Evolutionary conservation across 192 early-diverging fungal genomes (phyloP).

Genomic region (Allomyces javanicus): DNA sequence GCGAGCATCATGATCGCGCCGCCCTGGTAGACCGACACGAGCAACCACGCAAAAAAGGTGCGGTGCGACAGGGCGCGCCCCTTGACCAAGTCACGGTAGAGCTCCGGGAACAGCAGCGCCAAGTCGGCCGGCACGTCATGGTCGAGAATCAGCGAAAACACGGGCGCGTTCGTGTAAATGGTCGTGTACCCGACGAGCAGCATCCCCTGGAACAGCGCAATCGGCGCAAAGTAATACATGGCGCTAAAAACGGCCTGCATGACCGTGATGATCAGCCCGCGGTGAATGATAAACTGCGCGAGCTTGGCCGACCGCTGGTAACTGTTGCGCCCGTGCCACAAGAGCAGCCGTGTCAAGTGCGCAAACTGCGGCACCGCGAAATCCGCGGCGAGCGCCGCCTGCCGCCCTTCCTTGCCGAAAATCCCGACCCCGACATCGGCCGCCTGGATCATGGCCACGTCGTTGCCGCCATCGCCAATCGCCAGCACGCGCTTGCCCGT

Average conservation of each 20-base stretch:
- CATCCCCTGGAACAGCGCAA: slow-evolving; percentile 79
- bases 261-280: slow-evolving; percentile 88
- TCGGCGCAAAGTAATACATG: slow-evolving; percentile 92
- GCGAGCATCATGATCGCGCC: slow-evolving; percentile 88
- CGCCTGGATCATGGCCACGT: slow-evolving; percentile 92
- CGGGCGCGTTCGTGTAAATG: slow-evolving; percentile 87
- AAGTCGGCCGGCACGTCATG: slow-evolving; percentile 73
- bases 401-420: slow-evolving; percentile 88
- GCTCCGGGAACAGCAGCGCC: slow-evolving; percentile 76
- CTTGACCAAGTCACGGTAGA: slow-evolving; percentile 88
- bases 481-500: slow-evolving; percentile 60
- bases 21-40: slow-evolving; percentile 83
- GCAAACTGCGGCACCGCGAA: slow-evolving; percentile 81
- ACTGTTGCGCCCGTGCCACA: slow-evolving; percentile 91
- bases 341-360: slow-evolving; percentile 58
- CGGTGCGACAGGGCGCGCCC: slow-evolving; percentile 75
- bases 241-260: slow-evolving; percentile 96
- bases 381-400: slow-evolving; percentile 85
- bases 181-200: slow-evolving; percentile 87
- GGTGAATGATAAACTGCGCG: slow-evolving; percentile 90
- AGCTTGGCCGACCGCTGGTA: slow-evolving; percentile 86
- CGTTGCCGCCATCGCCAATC: slow-evolving; percentile 94
- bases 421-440: slow-evolving; percentile 94
- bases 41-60: slow-evolving; percentile 86
- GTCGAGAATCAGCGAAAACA: slow-evolving; percentile 86